Evolutionary conservation across 306 rosid genomes (phyloP).

Genomic region (Betula pendula): DNA sequence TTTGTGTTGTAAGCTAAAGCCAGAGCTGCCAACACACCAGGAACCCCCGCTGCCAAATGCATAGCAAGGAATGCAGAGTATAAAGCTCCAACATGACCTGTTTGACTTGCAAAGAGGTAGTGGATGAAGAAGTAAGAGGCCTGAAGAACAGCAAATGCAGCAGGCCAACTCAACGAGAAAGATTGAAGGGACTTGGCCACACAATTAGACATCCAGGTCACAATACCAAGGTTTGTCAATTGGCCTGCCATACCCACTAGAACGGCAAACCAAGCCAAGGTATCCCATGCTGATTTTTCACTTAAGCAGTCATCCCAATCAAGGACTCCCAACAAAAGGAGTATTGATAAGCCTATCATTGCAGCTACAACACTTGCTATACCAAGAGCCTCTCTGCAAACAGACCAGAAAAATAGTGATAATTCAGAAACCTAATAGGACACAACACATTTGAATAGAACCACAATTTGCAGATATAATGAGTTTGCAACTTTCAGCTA

Average conservation of each 20-base stretch:
- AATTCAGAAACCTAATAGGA: slow-evolving; percentile 21
- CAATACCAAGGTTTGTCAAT: slow-evolving; percentile 82
- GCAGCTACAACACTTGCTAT: slow-evolving; percentile 87
- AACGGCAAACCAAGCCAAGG: slow-evolving; percentile 94
- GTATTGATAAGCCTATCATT: slow-evolving; percentile 87
- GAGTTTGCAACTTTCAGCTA: not conserved
- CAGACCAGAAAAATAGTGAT: slow-evolving; percentile 16
- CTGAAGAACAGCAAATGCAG: slow-evolving; percentile 77
- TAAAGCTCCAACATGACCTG: slow-evolving; percentile 94
- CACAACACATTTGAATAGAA: slow-evolving; percentile 15
- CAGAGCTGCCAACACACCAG: slow-evolving; percentile 70
- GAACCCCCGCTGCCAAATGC: slow-evolving; percentile 95
- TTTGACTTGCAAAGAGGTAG: slow-evolving; percentile 98
- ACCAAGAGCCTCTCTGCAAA: slow-evolving; percentile 70
- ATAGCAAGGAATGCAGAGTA: slow-evolving; percentile 91
- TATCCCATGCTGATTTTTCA: slow-evolving; percentile 96
- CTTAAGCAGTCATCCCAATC: slow-evolving; percentile 90
- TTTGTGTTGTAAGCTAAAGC: slow-evolving; percentile 86
- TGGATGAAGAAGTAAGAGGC: slow-evolving; percentile 83
- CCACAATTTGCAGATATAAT: slow-evolving; percentile 4
- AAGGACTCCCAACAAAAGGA: slow-evolving; percentile 79
- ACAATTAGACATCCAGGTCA: slow-evolving; percentile 76
- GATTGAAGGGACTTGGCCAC: slow-evolving; percentile 63
- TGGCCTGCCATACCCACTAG: slow-evolving; percentile 95
- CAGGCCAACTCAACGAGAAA: slow-evolving; percentile 84